These are phyloP conservation scores for Thelonectria discophora DNA, from an alignment of 2,329 filamentous ascomycete species.

Conservation along the genomic window DNA sequence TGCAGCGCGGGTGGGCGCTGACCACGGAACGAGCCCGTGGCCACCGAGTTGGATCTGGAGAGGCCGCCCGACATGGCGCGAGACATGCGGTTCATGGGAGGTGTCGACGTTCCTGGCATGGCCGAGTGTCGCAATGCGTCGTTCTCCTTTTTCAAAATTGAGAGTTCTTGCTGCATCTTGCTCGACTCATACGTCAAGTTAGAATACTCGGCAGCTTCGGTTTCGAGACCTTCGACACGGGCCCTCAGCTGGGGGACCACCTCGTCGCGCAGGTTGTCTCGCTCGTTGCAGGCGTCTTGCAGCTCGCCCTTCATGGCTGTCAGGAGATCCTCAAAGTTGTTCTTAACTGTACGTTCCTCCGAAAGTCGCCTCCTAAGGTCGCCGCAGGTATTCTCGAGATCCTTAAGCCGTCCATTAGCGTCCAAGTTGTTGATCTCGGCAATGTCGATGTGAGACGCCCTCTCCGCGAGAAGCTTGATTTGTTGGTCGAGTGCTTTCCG, in stretches of 20 bases:
- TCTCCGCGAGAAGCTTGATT: conserved; percentile 82
- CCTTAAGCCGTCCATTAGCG: conserved; percentile 70
- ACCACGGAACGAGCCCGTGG: conserved; percentile 59
- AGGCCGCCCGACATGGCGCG: conserved; percentile 58
- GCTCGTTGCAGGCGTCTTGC: conserved; percentile 82
- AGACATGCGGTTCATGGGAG: conserved; percentile 40
- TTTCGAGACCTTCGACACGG: conserved; percentile 80
- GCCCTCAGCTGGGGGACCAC: conserved; percentile 81
- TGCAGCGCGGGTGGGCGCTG: conserved; percentile 49
- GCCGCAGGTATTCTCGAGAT: conserved; percentile 83
- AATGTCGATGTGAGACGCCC: conserved; percentile 71
- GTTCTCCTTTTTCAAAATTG: conserved; percentile 74
- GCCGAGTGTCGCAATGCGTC: conserved; percentile 60
- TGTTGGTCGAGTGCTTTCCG: conserved; percentile 83
- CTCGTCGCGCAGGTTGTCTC: conserved; percentile 91
- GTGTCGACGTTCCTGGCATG: conserved; percentile 33
- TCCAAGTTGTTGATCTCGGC: conserved; percentile 65
- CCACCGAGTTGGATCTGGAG: conserved; percentile 73
- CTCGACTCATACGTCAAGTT: conserved; percentile 81
- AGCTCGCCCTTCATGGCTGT: conserved; percentile 85
- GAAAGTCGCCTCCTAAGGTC: conserved; percentile 82
- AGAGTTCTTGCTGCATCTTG: conserved; percentile 87
- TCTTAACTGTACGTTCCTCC: conserved; percentile 87
- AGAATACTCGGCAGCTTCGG: conserved; percentile 75
- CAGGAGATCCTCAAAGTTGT: conserved; percentile 93